Percentiles rank a stretch among this genome's conserved stretches.
These are phyloP conservation scores for Entomortierella parvispora DNA, from an alignment of 192 early-diverging fungal genomes.

Conservation along the genomic window DNA sequence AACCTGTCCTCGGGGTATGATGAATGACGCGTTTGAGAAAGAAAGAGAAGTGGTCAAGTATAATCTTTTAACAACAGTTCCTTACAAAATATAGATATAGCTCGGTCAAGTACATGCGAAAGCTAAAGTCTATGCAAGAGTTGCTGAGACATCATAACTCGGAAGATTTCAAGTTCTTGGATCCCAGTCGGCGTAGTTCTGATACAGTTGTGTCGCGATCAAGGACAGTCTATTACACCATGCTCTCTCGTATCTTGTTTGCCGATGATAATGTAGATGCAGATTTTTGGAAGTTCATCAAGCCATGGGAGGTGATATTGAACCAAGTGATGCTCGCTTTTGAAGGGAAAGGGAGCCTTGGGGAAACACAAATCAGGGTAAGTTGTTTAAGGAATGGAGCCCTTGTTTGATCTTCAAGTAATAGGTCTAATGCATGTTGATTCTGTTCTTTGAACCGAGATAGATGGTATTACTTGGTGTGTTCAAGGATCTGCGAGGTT, in stretches of 20 bases:
- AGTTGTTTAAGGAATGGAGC: too few species aligned
- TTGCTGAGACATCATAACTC: conserved; percentile 79
- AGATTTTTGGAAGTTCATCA: conserved; percentile 78
- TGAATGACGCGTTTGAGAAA: background rate
- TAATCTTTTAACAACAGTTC: too few species aligned
- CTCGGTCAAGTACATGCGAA: conserved; percentile 78
- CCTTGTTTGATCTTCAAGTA: background rate
- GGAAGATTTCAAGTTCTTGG: conserved; percentile 77
- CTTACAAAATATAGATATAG: too few species aligned
- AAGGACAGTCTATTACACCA: conserved; percentile 80
- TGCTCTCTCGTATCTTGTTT: conserved; percentile 81
- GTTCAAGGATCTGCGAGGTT: conserved; percentile 84
- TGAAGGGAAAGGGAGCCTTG: conserved; percentile 15
- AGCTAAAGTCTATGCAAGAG: conserved; percentile 73
- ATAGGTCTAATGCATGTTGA: background rate
- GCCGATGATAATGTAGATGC: conserved; percentile 67
- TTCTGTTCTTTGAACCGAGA: background rate
- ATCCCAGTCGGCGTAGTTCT: conserved; percentile 19
- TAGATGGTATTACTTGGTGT: conserved; percentile 63
- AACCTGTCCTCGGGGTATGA: conserved; percentile 77
- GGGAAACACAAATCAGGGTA: conserved; percentile 38
- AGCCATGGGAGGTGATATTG: conserved; percentile 68
- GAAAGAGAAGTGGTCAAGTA: too few species aligned
- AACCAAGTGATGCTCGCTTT: conserved; percentile 58
- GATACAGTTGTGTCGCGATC: conserved; percentile 40